Evolutionary conservation across 768 basidiomycete species (phyloP), one percentile per base, ranked within the genome.

Genomic region (Mycena galericulata): DNA sequence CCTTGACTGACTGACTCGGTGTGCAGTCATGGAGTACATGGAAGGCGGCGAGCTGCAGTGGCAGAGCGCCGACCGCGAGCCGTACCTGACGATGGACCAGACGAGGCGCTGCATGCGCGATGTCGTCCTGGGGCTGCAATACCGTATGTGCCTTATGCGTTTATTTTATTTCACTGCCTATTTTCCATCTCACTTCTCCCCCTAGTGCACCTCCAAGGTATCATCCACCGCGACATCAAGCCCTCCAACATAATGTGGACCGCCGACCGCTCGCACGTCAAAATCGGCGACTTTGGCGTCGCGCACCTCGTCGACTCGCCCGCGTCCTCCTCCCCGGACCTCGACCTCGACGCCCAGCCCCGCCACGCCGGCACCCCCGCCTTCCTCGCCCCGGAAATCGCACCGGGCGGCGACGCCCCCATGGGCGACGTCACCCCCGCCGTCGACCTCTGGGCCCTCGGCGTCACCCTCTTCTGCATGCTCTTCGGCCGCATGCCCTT

Each of bases 221-320:
- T 99, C 79, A 98, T 99, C 55, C 98, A 99, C 81, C 94, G 98
- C 64, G 98, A 99, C 81, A 99, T 99, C 83, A 99, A 99, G 77
- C 98, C 98, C 29, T 95, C 96, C 50, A 99, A 99, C 79, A 89
- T 99, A 26, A 87, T 99, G 30, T 96, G 94, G 90, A 92, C 93
- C 3, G 86, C 87, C 29, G 93, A 97, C 81, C 90, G 94, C 59
- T 88, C 89, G 66, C 89, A 88, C 65, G 97, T 99, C 81, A 99
- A 99, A 81, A 99, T 99, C 68, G 95, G 92, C 29, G 98, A 99
- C 81, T 99, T 99, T 79, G 98, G 98, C 58, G 96, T 98, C 58
- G 97, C 97, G 18, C 95, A 97, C 77, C 96, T 97, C 80, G 97
- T 89, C 26, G 89, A 0, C 89, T 85, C 5, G 81, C 83, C 50